Percentiles rank a stretch among this genome's conserved stretches.
phyloP scores from a whole-genome alignment of 1,284 basidiomycete species.

The Ceratobasidium sp. region DNA sequence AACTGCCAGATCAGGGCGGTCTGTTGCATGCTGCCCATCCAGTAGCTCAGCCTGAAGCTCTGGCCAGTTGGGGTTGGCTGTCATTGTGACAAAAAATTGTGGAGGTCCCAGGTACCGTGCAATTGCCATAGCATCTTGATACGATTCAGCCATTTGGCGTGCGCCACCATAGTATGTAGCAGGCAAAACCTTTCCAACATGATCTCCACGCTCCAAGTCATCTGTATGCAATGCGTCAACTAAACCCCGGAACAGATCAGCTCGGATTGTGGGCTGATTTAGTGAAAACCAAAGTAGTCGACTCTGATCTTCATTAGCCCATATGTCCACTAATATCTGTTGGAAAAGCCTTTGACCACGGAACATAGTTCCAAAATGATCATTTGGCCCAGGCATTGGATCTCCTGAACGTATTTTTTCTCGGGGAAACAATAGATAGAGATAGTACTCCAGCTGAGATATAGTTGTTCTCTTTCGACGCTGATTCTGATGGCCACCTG shows the following conservation, averaged over 20 bases:
- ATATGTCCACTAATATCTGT: conserved; percentile 52
- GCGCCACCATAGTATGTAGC: conserved; percentile 54
- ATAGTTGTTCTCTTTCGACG: too few relatives aligned
- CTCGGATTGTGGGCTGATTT: conserved; percentile 54
- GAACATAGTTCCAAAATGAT: conserved; percentile 50
- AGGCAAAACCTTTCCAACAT: conserved; percentile 51
- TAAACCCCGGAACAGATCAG: conserved; percentile 52
- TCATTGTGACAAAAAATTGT: conserved; percentile 59
- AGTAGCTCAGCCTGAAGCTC: conserved; percentile 55
- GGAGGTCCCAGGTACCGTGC: conserved; percentile 49
- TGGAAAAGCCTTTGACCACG: conserved; percentile 54
- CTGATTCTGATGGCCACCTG: too few relatives aligned
- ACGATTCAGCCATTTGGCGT: conserved; percentile 53
- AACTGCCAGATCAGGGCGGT: conserved; percentile 58
- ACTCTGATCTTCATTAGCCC: conserved; percentile 48
- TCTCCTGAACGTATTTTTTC: neutral
- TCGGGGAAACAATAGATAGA: conserved; percentile 50
- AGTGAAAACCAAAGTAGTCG: conserved; percentile 45
- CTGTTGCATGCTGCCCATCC: conserved; percentile 49
- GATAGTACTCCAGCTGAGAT: conserved; percentile 42
- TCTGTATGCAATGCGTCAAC: conserved; percentile 41
- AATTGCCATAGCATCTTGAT: conserved; percentile 58
- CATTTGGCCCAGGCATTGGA: neutral
- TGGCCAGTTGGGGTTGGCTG: conserved; percentile 56
- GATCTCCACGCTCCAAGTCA: conserved; percentile 47